Evolutionary conservation across 2,329 filamentous ascomycete genomes (phyloP), one percentile per base, ranked within the genome.

Genomic region (Beauveria sp.): DNA sequence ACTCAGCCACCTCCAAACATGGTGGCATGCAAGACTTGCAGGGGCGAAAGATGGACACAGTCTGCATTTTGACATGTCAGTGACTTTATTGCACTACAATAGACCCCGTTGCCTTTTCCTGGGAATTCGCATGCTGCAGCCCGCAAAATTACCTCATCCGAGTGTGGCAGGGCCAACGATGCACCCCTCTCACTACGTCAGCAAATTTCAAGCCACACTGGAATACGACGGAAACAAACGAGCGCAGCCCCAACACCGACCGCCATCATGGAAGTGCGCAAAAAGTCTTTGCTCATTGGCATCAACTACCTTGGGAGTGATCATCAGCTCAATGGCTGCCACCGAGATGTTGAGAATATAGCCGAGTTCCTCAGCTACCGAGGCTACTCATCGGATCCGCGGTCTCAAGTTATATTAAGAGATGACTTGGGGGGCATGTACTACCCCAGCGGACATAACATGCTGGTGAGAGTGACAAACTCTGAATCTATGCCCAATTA

Each of bases 331-430:
- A 75, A 80, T 63, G 83, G 83, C 34, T 86, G 83, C 69, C 84
- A 84, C 73, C 83, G 83, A 69, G 82, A 84, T 68, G 82, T 84
- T 49, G 83, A 83, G 74, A 84, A 84, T 71, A 80, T 84, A 77
- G 82, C 80, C 61, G 76, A 74, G 60, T 84, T 83, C 66, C 70
- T 84, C 65, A 83, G 60, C 51, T 61, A 61, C 28, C 60, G 60
- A n/a, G 60, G 60, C 6, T 61, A 55, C 60, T 43, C 60, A 14
- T 34, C 51, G 14, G 60, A 61, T 46, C 51, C 60, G 6, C 60
- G 52, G 34, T 61, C 60, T 9, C 60, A 61, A 9, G 60, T 61
- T n/a, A 61, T 61, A n/a, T 24, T 61, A 31, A 55, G 52, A 61
- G 60, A 61, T 24, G 60, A 61, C 43, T 7, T 83, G 68, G 73